phyloP scores from a whole-genome alignment of 2,329 filamentous ascomycete genomes.

The Emmonsia crescens region DNA sequence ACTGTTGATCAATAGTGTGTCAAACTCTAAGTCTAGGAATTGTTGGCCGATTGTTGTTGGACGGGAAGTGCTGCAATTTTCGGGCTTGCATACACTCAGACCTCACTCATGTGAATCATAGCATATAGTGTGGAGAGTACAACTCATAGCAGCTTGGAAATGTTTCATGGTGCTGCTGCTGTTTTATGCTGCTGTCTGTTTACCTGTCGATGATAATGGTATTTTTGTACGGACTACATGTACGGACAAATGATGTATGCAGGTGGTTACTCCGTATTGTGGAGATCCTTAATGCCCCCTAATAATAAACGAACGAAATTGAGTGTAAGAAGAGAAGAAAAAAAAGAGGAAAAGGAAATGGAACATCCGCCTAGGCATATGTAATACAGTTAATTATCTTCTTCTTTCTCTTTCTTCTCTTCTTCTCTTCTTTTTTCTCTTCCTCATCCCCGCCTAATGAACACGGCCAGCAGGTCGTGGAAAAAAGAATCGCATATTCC shows the following conservation, averaged over 20 bases:
- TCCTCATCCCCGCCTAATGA: slow-evolving; percentile 24
- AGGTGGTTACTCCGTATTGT: neutral
- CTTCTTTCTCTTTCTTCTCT: slow-evolving; percentile 16
- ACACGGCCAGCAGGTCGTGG: slow-evolving; percentile 30
- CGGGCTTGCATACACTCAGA: neutral
- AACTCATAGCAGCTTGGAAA: neutral
- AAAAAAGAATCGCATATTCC: slow-evolving; percentile 13
- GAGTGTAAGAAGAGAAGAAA: neutral
- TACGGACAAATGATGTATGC: neutral
- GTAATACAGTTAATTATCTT: too few species aligned
- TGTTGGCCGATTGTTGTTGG: neutral
- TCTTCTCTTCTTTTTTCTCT: slow-evolving; percentile 19
- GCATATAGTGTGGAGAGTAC: neutral
- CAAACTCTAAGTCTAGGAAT: neutral
- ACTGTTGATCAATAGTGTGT: neutral
- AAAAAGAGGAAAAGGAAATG: neutral
- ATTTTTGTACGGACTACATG: neutral
- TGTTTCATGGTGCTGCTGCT: neutral
- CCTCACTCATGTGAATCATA: neutral
- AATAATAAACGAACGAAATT: neutral
- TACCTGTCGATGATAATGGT: neutral
- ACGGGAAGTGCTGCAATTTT: neutral
- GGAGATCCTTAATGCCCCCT: neutral
- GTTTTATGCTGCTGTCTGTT: too few species aligned
- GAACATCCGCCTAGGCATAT: neutral